These are phyloP conservation scores for Tephrocybe sp. DNA, from an alignment of 768 basidiomycete genomes.

Conservation along the genomic window DNA sequence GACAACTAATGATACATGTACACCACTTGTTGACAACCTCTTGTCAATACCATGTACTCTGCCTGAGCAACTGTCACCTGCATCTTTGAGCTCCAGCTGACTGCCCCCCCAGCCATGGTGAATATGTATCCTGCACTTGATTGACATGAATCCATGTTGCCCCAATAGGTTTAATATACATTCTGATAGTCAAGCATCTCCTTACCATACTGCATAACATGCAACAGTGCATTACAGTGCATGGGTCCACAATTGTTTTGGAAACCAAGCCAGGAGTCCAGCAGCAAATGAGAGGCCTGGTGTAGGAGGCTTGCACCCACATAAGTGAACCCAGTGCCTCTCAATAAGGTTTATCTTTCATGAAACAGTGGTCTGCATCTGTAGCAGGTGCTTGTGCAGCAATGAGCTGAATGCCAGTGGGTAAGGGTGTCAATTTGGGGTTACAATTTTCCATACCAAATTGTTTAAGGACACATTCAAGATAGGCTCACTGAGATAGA, in stretches of 20 bases:
- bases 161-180: background rate
- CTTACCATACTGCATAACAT: background rate
- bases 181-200: background rate
- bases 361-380: background rate
- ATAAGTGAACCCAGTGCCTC: background rate
- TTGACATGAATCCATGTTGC: constrained; percentile 19
- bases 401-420: background rate
- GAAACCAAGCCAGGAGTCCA: background rate
- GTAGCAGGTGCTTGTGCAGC: background rate
- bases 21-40: constrained; percentile 21
- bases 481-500: no score
- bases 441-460: no score
- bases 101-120: constrained; percentile 21
- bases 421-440: background rate
- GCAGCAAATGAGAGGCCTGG: background rate
- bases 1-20: constrained; percentile 25
- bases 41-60: constrained; percentile 32
- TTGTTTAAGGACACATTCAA: no score
- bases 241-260: background rate
- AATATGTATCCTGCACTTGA: constrained; percentile 28
- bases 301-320: background rate
- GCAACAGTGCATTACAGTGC: background rate
- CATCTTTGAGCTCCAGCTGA: constrained; percentile 30
- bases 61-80: constrained; percentile 32
- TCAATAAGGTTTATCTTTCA: no score